phyloP scores from a whole-genome alignment of 1,284 basidiomycete genomes.

The Prillingera fragicola region DNA sequence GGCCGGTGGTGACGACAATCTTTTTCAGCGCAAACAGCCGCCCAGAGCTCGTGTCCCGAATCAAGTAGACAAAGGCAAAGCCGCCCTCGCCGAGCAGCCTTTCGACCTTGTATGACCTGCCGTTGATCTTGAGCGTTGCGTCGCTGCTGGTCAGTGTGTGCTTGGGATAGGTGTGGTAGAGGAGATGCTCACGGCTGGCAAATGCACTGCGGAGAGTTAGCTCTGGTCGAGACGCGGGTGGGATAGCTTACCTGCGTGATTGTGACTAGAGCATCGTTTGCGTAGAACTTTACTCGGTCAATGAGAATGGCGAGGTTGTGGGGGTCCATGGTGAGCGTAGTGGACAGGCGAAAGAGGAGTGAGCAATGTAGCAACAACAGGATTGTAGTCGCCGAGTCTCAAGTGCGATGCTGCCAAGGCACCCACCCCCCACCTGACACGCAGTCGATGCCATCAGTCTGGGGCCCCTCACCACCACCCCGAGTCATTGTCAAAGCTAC shows the following conservation, averaged over 20 bases:
- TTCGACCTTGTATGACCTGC: constrained; percentile 81
- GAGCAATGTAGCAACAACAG: no score
- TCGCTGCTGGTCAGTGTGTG: constrained; percentile 25
- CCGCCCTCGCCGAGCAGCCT: constrained; percentile 87
- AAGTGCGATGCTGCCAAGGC: no score
- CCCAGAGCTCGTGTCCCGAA: constrained; percentile 61
- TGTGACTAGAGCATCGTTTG: constrained; percentile 31
- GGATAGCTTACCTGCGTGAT: constrained; percentile 31
- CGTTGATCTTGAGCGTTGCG: constrained; percentile 81
- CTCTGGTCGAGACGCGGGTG: background rate
- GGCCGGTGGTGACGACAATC: constrained; percentile 76
- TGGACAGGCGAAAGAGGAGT: background rate
- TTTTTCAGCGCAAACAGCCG: constrained; percentile 91
- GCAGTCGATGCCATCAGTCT: no score
- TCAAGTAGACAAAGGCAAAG: constrained; percentile 92
- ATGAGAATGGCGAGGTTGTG: constrained; percentile 39
- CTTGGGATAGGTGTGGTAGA: background rate
- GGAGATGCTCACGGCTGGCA: constrained; percentile 43
- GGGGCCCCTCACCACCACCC: no score
- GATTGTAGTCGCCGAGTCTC: no score
- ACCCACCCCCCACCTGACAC: no score
- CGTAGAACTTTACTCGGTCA: constrained; percentile 40
- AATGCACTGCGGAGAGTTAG: constrained; percentile 35
- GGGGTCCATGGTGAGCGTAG: constrained; percentile 21
- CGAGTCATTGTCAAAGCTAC: no score